Base-by-base conservation (phyloP, 139 green algal genomes). In the Volvox africanus region DNA sequence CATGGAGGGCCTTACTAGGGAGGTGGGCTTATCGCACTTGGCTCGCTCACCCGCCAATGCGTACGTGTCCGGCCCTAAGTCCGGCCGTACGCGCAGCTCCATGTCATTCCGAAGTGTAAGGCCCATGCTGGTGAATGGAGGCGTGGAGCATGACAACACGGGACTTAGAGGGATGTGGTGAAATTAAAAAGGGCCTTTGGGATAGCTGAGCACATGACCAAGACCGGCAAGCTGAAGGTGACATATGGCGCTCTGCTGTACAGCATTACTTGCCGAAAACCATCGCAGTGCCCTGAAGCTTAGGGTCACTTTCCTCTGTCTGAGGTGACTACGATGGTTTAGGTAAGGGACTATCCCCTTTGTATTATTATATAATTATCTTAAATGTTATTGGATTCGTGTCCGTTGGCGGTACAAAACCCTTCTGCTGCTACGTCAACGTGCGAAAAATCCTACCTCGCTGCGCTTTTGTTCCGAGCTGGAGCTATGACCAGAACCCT, bases 51-150 rank as follows among this genome's bases (percentile, higher is more conserved):
- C 86, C 6, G 86, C n/a, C 50, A 90, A 69, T 17, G 86, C 71
- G 32, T 65, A 90, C 17, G 86, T 90, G 86, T 90, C 86, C 12
- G 86, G 86, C 20, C 86, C 86, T 32, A 90, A 69, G 30, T 90
- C 86, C 2, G 86, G 73, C 30, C 86, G 71, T 55, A 65, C 30
- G 0, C 73, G 30, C 20, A 90, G n/a, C 86, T 83, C 73, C 86
- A 90, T 90, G 50, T 90, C 73, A 22, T 37, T 2, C 22, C 86
- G 86, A 24, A 90, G 86, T 5, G 86, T 90, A 0, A 90, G 71
- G 30, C 86, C 86, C 86, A 90, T 90, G 86, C 73, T 84, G 86
- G 16, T 73, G 65, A 24, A 28, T 12, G 65, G 5, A 24, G 24
- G 65, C 65, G 65, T 73, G 65, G 65, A 73, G 65, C 16, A 30